Conservation (phyloP, 805 yeast species). For the Candida maris region DNA sequence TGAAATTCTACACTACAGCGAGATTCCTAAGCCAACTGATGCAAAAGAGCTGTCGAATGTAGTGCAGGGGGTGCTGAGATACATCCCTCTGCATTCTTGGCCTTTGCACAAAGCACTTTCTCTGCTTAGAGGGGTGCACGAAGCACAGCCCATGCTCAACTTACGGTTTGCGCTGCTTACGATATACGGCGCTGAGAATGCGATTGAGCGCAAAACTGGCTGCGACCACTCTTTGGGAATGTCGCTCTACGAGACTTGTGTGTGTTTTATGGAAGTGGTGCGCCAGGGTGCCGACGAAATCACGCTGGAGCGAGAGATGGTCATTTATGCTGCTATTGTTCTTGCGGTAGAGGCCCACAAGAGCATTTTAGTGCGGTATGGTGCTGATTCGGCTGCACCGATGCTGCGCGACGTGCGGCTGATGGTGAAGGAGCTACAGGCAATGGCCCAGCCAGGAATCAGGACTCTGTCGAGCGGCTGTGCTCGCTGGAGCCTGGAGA, state of each 20-base stretch:
- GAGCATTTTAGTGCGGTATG: slow-evolving; percentile 2
- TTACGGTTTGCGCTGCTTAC: slow-evolving; percentile 13
- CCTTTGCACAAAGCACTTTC: slow-evolving; percentile 15
- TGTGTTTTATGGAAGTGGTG: slow-evolving; percentile 9
- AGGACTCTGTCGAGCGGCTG: not conserved
- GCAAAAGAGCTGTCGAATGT: slow-evolving; percentile 2
- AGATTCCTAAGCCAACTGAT: slow-evolving; percentile 1
- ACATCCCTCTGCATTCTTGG: slow-evolving; percentile 21
- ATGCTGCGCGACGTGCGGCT: slow-evolving; percentile 4
- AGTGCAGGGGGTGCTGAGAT: not conserved
- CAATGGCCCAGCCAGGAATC: not conserved
- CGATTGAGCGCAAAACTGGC: slow-evolving; percentile 3
- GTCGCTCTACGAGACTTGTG: slow-evolving; percentile 18
- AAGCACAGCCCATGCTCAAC: slow-evolving; percentile 9
- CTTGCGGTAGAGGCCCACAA: slow-evolving; percentile 5
- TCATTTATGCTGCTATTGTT: slow-evolving; percentile 2
- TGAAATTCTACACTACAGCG: slow-evolving; percentile 3
- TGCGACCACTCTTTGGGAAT: slow-evolving; percentile 13
- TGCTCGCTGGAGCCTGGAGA: not conserved
- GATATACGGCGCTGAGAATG: slow-evolving; percentile 10
- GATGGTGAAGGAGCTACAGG: slow-evolving; percentile 7
- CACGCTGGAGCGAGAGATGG: not conserved
- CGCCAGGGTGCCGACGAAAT: slow-evolving; percentile 1
- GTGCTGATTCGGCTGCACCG: not conserved
- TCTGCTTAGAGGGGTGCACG: slow-evolving; percentile 9